Evolutionary conservation across 1,284 basidiomycete species (phyloP).

Genomic region (Meripilus lineatus): DNA sequence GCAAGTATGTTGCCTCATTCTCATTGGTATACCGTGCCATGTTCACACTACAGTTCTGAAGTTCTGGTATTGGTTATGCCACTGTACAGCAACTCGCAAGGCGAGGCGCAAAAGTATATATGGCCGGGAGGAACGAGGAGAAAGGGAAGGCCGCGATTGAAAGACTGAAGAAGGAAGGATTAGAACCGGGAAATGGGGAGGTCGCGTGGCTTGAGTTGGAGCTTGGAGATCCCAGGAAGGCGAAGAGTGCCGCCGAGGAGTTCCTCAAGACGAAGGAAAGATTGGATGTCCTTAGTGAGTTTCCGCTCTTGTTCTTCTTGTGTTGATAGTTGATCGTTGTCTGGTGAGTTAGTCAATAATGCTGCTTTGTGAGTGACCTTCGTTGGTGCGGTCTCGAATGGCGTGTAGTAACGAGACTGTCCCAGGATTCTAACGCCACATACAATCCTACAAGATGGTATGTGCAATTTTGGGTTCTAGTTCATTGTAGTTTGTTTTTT

Average conservation of each 20-base stretch:
- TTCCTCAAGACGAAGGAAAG: constrained; percentile 42
- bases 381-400: no score
- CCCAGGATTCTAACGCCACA: constrained; percentile 23
- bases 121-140: constrained; percentile 31
- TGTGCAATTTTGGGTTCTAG: constrained; percentile 10
- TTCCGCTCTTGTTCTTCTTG: background rate
- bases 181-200: constrained; percentile 29
- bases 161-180: constrained; percentile 29
- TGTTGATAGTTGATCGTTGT: background rate
- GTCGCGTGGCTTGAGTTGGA: constrained; percentile 45
- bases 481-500: background rate
- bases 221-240: constrained; percentile 36
- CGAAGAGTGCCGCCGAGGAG: constrained; percentile 40
- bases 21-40: background rate
- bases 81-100: constrained; percentile 31
- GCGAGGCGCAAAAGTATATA: constrained; percentile 36
- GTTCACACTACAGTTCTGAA: constrained; percentile 3
- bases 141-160: constrained; percentile 35
- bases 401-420: no score
- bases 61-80: constrained; percentile 35
- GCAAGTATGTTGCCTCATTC: constrained; percentile 26
- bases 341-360: constrained; percentile 41
- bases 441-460: constrained; percentile 30
- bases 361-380: constrained; percentile 39
- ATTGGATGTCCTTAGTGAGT: constrained; percentile 40